phyloP scores from a whole-genome alignment of 192 early-diverging fungal species.

The Backusella westeae region DNA sequence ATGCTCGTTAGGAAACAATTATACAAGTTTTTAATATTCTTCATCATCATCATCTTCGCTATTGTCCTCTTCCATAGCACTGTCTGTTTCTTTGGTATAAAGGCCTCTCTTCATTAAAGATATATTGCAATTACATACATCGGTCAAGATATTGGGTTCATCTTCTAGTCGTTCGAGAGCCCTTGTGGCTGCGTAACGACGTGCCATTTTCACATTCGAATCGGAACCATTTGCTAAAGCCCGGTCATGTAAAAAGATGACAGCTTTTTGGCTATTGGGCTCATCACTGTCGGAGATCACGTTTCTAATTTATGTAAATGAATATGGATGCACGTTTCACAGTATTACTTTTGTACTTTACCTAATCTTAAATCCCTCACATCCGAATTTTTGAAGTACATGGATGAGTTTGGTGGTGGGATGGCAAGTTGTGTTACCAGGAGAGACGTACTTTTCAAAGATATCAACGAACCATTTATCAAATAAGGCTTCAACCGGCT shows the following conservation, averaged over 20 bases:
- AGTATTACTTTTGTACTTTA: conserved; percentile 7
- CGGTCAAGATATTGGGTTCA: conserved; percentile 20
- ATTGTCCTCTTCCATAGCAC: not conserved
- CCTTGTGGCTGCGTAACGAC: conserved; percentile 30
- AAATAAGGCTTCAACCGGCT: conserved; percentile 45
- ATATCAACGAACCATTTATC: conserved; percentile 30
- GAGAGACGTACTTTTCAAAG: conserved; percentile 39
- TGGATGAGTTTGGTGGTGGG: conserved; percentile 36
- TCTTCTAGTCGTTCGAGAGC: conserved; percentile 28
- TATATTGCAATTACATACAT: conserved; percentile 31
- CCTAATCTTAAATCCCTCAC: conserved; percentile 33
- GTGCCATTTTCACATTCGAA: conserved; percentile 36
- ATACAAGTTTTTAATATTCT: too few species aligned
- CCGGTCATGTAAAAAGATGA: conserved; percentile 39
- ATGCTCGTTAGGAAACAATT: too few species aligned
- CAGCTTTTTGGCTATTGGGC: conserved; percentile 25
- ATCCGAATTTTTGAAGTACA: conserved; percentile 38
- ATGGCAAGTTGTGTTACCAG: conserved; percentile 39
- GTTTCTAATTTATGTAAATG: conserved; percentile 25
- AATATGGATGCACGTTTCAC: not conserved
- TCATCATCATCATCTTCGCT: too few species aligned
- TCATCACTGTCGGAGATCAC: conserved; percentile 10
- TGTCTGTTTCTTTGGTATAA: not conserved
- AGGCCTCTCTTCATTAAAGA: not conserved
- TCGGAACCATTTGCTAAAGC: conserved; percentile 22